Conservation (phyloP, 139 green algal species). For the Auxenochlorella pyrenoidosa region DNA sequence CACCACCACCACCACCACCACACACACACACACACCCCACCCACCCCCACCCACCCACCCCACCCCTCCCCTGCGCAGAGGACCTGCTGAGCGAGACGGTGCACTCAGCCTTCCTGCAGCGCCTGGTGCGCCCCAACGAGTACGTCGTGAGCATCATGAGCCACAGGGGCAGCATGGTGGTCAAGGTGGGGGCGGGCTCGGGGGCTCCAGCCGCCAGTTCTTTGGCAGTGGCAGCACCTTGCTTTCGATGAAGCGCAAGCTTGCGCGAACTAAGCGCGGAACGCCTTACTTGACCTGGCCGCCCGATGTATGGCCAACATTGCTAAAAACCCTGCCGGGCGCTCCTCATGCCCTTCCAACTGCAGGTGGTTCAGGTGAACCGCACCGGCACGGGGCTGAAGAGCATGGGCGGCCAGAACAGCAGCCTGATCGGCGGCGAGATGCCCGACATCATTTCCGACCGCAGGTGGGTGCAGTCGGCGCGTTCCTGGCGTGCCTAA, state of each 20-base stretch:
- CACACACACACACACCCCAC: no score
- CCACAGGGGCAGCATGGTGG: conserved; percentile 50
- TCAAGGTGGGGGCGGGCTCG: conserved; percentile 53
- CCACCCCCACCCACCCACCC: background rate
- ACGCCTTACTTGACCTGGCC: no score
- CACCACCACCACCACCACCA: no score
- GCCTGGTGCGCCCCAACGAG: conserved; percentile 65
- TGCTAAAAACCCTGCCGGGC: background rate
- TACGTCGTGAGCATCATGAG: conserved; percentile 80
- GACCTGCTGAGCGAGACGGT: conserved; percentile 62
- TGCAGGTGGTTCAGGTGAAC: conserved; percentile 31
- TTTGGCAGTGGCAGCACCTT: no score
- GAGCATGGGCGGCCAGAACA: background rate
- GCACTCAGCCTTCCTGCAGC: conserved; percentile 29
- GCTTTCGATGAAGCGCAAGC: no score
- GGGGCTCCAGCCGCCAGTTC: no score
- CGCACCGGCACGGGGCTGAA: background rate
- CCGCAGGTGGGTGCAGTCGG: background rate
- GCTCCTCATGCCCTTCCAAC: background rate
- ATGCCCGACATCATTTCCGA: background rate
- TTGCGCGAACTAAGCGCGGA: no score
- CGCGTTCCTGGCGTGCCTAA: background rate
- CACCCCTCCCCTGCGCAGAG: background rate
- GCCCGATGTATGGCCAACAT: no score
- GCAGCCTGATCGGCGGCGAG: background rate